These are phyloP conservation scores for Microbotryomycetes sp. DNA, from an alignment of 1,284 basidiomycete genomes.

Conservation along the genomic window DNA sequence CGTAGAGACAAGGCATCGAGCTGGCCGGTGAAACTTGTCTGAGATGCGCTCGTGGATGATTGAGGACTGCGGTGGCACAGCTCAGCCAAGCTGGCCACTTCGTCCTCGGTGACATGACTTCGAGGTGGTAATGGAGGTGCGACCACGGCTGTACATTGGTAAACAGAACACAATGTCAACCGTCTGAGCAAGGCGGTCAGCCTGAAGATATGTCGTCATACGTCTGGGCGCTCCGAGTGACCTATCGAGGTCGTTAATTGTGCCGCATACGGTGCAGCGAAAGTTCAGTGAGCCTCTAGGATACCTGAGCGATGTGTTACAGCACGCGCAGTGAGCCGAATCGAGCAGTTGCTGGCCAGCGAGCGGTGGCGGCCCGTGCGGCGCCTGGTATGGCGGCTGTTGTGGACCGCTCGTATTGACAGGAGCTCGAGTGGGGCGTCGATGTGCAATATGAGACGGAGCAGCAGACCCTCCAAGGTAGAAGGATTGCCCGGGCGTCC, in stretches of 20 bases:
- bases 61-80: too few species aligned
- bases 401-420: background rate
- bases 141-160: too few species aligned
- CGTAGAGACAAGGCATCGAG: too few species aligned
- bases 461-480: constrained; percentile 13
- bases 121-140: too few species aligned
- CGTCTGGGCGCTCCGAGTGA: background rate
- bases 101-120: too few species aligned
- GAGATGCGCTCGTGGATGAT: too few species aligned
- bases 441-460: constrained; percentile 3
- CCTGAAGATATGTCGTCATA: background rate
- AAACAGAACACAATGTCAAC: too few species aligned
- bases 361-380: background rate
- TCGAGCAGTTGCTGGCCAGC: background rate
- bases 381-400: background rate
- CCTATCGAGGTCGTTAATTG: constrained; percentile 1
- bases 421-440: background rate
- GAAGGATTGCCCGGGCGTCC: constrained; percentile 1
- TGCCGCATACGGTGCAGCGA: constrained; percentile 12
- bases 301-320: constrained; percentile 11
- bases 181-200: too few species aligned
- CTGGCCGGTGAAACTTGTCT: too few species aligned
- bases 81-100: too few species aligned
- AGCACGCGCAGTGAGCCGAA: constrained; percentile 14
- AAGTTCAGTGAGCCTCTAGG: constrained; percentile 5